These are phyloP conservation scores for Didymella pomorum DNA, from an alignment of 2,329 filamentous ascomycete species.

Conservation along the genomic window DNA sequence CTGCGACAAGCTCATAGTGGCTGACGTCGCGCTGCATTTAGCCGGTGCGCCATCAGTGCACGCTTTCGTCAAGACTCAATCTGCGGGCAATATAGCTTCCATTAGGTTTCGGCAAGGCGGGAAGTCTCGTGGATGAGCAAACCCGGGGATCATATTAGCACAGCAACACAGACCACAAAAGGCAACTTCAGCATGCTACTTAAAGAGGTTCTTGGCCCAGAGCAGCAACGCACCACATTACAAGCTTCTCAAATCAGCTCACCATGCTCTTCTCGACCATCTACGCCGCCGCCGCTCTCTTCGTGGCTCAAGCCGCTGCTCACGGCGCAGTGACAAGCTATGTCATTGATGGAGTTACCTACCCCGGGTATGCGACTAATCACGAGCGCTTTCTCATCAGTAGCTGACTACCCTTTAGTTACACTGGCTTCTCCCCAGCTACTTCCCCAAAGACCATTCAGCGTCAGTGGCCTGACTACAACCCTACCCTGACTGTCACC, in stretches of 20 bases:
- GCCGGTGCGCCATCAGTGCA: slow-evolving; percentile 6
- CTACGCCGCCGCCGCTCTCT: slow-evolving; percentile 44
- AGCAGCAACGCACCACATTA: background rate
- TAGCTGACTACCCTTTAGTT: slow-evolving; percentile 54
- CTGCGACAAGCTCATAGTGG: slow-evolving; percentile 15
- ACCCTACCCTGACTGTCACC: slow-evolving; percentile 61
- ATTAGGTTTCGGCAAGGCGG: slow-evolving; percentile 13
- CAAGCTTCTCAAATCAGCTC: slow-evolving; percentile 20
- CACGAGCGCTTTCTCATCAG: slow-evolving; percentile 34
- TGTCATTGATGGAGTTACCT: slow-evolving; percentile 44
- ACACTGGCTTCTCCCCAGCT: slow-evolving; percentile 61
- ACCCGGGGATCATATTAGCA: background rate
- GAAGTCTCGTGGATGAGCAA: slow-evolving; percentile 5
- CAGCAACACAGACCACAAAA: background rate
- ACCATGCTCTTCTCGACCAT: slow-evolving; percentile 51
- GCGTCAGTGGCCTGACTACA: slow-evolving; percentile 66
- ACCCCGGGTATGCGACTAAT: slow-evolving; percentile 36
- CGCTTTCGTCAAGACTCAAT: slow-evolving; percentile 1
- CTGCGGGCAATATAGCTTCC: slow-evolving; percentile 13
- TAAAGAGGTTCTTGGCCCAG: slow-evolving; percentile 5
- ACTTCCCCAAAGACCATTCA: slow-evolving; percentile 63
- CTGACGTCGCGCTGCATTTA: slow-evolving; percentile 15
- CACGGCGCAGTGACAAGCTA: slow-evolving; percentile 50
- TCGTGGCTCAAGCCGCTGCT: slow-evolving; percentile 42
- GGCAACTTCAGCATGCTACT: slow-evolving; percentile 4